Percentiles rank a stretch among this genome's conserved stretches.
These are phyloP conservation scores for Hygrophoropsis aurantiaca DNA, from an alignment of 768 basidiomycete species.

Conservation along the genomic window DNA sequence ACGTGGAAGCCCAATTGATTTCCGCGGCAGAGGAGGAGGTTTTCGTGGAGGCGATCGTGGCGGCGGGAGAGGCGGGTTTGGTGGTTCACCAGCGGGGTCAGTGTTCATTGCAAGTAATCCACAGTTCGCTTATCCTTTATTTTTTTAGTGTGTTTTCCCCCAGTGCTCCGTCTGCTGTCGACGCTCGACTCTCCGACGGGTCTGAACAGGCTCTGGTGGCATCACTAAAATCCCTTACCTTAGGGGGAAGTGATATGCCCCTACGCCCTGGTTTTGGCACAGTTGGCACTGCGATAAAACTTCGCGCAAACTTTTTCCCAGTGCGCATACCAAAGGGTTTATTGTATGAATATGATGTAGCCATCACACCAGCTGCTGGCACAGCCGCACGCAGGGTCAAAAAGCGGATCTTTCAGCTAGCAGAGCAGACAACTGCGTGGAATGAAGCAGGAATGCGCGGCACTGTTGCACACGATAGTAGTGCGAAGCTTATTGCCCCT, in stretches of 20 bases:
- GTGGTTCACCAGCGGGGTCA: conserved; percentile 39
- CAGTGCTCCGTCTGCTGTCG: conserved; percentile 44
- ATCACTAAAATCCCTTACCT: conserved; percentile 25
- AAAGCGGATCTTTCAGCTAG: conserved; percentile 47
- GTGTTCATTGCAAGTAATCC: conserved; percentile 10
- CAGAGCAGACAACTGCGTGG: conserved; percentile 45
- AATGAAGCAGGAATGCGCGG: conserved; percentile 36
- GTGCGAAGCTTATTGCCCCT: conserved; percentile 46
- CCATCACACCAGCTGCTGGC: conserved; percentile 35
- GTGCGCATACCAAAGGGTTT: conserved; percentile 46
- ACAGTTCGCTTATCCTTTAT: conserved; percentile 1
- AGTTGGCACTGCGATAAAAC: conserved; percentile 40
- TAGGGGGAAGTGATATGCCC: conserved; percentile 36
- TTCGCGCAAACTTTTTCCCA: conserved; percentile 56
- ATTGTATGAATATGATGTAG: conserved; percentile 48
- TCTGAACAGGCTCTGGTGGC: conserved; percentile 46
- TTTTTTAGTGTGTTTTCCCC: conserved; percentile 40
- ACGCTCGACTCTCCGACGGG: conserved; percentile 47
- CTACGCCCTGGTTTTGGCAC: conserved; percentile 49
- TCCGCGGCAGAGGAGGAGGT: conserved; percentile 21
- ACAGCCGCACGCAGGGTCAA: conserved; percentile 39
- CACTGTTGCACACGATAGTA: conserved; percentile 47
- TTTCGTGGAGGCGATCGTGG: conserved; percentile 31
- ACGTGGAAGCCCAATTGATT: conserved; percentile 26
- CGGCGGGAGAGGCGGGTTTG: conserved; percentile 26